Base-by-base conservation (phyloP, 2,329 filamentous ascomycete species). In the Cordyceps tenuipes region DNA sequence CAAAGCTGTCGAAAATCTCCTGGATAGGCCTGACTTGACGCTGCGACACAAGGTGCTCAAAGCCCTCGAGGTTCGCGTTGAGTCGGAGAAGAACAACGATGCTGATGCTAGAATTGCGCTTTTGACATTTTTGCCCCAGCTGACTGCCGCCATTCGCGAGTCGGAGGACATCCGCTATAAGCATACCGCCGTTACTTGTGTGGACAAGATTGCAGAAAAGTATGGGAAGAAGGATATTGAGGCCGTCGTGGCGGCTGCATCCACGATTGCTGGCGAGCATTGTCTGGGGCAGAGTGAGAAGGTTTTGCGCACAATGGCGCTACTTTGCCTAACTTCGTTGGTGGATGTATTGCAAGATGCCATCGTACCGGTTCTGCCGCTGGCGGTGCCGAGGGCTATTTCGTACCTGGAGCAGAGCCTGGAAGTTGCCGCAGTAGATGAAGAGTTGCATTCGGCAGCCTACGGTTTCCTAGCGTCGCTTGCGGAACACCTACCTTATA, bases 121-220 rank as follows among this genome's bases (percentile, higher is more conserved):
- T 68, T 79, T 96, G 41, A 82, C 85, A 12, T 94, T 97, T 78
- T 70, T 96, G 64, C 87, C 90, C 12, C 87, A 87, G 65, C 80
- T 96, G 63, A 90, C 89, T 19, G 80, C 82, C 21, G 89, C 95
- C 50, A 84, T 99, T 62, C 79, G 87, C 59, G 82, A 88, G 54
- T 88, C 89, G 7, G 77, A 82, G 36, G 86, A 94, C 65, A 82
- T 88, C 57, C 80, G 85, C 31, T 87, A 94, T 71, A 91, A 93
- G 74, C 87, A 91, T 67, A 91, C 90, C 12, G 90, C 92, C 1
- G 86, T 99, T 63, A 86, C 86, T 41, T 97, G 93, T 67, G 87
- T 97, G 49, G 92, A 97, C 74, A 90, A 90, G 72, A 95, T 99
- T 63, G 84, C 90, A 2, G 92, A 97, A 74, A 93, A 93, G 71